These are phyloP conservation scores for Sutorius australiensis DNA, from an alignment of 768 basidiomycete genomes.

Conservation along the genomic window DNA sequence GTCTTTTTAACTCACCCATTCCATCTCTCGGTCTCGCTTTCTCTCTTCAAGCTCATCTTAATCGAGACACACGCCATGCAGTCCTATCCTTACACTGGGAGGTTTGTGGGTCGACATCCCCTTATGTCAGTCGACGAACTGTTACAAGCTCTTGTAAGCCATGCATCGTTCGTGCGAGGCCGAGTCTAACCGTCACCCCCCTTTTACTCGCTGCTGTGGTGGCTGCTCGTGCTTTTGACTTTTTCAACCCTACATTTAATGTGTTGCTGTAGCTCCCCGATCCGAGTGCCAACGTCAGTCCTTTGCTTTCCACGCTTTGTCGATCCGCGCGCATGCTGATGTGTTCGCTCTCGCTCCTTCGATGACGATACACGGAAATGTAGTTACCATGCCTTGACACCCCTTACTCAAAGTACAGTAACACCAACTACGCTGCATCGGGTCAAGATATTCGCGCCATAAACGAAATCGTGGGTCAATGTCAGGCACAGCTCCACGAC, in stretches of 20 bases:
- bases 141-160: slow-evolving; percentile 9
- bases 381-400: slow-evolving; percentile 19
- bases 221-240: neutral
- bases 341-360: neutral
- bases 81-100: neutral
- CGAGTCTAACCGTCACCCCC: neutral
- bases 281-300: slow-evolving; percentile 8
- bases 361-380: neutral
- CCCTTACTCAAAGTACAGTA: slow-evolving; percentile 12
- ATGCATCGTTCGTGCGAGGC: too few relatives aligned
- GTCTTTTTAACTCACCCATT: neutral
- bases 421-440: slow-evolving; percentile 14
- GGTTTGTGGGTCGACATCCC: slow-evolving; percentile 4
- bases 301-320: neutral
- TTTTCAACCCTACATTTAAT: neutral
- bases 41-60: neutral
- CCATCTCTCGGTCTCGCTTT: neutral
- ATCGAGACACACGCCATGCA: slow-evolving; percentile 9
- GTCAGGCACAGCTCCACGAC: slow-evolving; percentile 13
- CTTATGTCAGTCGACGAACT: slow-evolving; percentile 12
- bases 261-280: slow-evolving; percentile 13
- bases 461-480: slow-evolving; percentile 12
- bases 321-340: neutral
- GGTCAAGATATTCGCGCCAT: slow-evolving; percentile 11
- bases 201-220: neutral